Evolutionary conservation across 2,329 filamentous ascomycete genomes (phyloP).

Genomic region (Sclerotinia borealis): DNA sequence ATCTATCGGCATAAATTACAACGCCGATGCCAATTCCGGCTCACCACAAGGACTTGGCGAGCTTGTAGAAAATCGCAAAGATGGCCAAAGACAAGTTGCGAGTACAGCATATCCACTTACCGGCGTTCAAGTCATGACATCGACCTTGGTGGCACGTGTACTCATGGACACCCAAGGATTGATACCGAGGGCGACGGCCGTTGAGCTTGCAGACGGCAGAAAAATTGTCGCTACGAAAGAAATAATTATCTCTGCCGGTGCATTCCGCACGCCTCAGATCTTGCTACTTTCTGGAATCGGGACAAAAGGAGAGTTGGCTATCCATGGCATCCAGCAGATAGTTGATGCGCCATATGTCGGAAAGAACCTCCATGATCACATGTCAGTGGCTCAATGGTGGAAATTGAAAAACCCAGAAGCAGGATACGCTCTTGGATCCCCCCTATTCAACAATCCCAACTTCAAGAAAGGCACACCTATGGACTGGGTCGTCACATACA

Average conservation of each 20-base stretch:
- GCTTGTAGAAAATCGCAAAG: not conserved
- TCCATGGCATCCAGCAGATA: slow-evolving; percentile 3
- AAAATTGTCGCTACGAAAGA: not conserved
- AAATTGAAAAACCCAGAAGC: slow-evolving; percentile 1
- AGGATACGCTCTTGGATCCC: not conserved
- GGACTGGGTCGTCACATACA: not conserved
- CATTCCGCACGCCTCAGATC: not conserved
- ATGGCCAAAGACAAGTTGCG: not conserved
- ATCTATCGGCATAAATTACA: not conserved
- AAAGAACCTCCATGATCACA: not conserved
- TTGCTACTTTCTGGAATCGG: not conserved
- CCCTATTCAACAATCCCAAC: not conserved
- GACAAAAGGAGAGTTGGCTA: not conserved
- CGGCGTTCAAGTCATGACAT: not conserved
- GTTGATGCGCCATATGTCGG: not conserved
- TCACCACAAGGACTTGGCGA: not conserved
- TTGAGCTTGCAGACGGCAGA: not conserved
- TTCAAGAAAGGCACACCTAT: not conserved
- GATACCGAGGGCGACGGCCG: not conserved
- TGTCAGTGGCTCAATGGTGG: slow-evolving; percentile 1
- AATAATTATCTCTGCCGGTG: not conserved
- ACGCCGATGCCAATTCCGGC: not conserved
- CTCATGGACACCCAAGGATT: not conserved
- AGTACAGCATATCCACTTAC: not conserved
- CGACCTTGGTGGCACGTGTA: not conserved